phyloP scores from a whole-genome alignment of 1,284 basidiomycete genomes.

The Moesziomyces antarcticus region DNA sequence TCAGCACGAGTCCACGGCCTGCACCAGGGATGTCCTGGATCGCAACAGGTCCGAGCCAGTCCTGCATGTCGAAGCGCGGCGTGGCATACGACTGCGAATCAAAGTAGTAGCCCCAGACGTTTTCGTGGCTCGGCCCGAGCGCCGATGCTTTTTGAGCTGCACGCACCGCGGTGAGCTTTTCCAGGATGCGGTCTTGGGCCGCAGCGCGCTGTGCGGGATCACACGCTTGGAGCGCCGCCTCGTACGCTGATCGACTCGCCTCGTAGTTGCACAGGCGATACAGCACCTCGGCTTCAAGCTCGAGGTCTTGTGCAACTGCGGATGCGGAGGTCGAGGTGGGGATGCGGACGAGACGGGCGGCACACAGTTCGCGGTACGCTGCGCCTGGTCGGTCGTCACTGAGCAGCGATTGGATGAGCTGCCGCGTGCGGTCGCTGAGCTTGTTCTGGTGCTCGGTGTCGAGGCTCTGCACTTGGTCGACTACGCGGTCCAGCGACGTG shows the following conservation, averaged over 20 bases:
- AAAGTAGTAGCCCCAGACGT: slow-evolving; percentile 53
- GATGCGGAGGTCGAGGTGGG: slow-evolving; percentile 8
- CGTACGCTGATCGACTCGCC: slow-evolving; percentile 20
- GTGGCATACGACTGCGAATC: slow-evolving; percentile 48
- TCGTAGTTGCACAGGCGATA: slow-evolving; percentile 36
- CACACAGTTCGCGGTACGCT: slow-evolving; percentile 44
- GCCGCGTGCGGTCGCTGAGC: slow-evolving; percentile 12
- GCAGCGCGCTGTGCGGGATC: slow-evolving; percentile 11
- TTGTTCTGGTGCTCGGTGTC: slow-evolving; percentile 1
- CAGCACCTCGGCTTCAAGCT: slow-evolving; percentile 43
- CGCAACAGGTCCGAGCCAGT: slow-evolving; percentile 57
- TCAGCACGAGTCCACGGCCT: slow-evolving; percentile 61
- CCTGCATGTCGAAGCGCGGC: slow-evolving; percentile 52
- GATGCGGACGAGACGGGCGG: slow-evolving; percentile 28
- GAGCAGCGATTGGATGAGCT: slow-evolving; percentile 28
- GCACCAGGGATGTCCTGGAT: slow-evolving; percentile 60
- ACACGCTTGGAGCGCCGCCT: slow-evolving; percentile 31
- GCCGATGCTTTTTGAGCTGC: slow-evolving; percentile 29
- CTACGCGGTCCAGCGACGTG: neutral
- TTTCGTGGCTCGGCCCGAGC: slow-evolving; percentile 43
- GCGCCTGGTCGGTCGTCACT: slow-evolving; percentile 38
- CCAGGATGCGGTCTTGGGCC: slow-evolving; percentile 34
- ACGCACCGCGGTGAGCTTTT: slow-evolving; percentile 32
- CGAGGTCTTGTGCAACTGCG: slow-evolving; percentile 25
- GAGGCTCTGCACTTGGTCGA: neutral